A percentile compares a stretch with the other conserved stretches of the same genome.
phyloP scores from a whole-genome alignment of 2,329 filamentous ascomycete genomes.

The Pseudogymnoascus sp. region DNA sequence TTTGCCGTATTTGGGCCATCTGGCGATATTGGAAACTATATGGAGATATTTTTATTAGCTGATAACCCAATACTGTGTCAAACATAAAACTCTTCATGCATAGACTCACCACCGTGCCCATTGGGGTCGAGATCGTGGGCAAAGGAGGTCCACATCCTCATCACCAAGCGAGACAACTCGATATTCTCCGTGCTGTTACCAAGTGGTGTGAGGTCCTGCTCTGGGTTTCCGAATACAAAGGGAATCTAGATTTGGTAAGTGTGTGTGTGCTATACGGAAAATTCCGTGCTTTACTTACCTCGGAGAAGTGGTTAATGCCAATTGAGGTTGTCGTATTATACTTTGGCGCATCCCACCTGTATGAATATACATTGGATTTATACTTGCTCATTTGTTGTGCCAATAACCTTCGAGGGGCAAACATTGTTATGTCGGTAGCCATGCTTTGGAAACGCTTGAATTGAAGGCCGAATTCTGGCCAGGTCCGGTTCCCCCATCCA shows the following conservation, averaged over 20 bases:
- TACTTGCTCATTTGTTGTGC: neutral
- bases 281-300: neutral
- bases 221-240: neutral
- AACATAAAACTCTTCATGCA: neutral
- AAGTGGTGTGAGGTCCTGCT: neutral
- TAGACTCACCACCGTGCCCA: constrained; percentile 14
- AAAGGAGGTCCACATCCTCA: constrained; percentile 17
- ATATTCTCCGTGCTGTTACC: neutral
- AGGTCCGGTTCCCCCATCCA: constrained; percentile 1
- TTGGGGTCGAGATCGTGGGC: constrained; percentile 18
- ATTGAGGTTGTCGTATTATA: neutral
- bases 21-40: constrained; percentile 25
- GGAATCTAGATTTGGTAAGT: neutral
- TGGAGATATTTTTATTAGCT: neutral
- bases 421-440: neutral
- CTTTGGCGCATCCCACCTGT: constrained; percentile 5
- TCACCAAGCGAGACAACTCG: constrained; percentile 15
- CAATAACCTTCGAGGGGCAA: neutral
- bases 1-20: constrained; percentile 37
- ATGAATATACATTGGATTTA: neutral
- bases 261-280: neutral
- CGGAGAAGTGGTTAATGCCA: constrained; percentile 22
- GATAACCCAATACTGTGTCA: neutral
- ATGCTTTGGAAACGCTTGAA: constrained; percentile 10
- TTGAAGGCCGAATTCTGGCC: constrained; percentile 13